phyloP scores from a whole-genome alignment of 164 flowering plant species.

The Pachysandra terminalis region DNA sequence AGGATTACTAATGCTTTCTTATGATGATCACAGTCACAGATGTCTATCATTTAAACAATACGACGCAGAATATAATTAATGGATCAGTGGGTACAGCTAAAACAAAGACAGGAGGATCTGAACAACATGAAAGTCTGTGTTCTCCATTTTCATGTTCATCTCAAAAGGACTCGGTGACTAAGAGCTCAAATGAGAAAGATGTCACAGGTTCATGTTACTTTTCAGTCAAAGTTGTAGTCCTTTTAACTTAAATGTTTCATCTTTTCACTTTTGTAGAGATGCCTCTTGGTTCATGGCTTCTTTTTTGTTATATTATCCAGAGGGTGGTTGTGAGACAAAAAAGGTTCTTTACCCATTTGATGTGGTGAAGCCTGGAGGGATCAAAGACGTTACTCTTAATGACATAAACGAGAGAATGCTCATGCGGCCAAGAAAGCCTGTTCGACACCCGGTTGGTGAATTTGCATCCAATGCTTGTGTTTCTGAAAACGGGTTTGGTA shows the following conservation, averaged over 20 bases:
- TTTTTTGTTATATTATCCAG: not conserved
- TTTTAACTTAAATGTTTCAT: not conserved
- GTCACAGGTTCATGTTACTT: conserved; percentile 1
- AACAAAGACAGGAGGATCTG: not conserved
- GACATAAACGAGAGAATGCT: conserved; percentile 38
- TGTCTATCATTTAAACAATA: conserved; percentile 5
- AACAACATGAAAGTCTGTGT: conserved; percentile 4
- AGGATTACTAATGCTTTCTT: not conserved
- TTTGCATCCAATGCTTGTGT: conserved; percentile 22
- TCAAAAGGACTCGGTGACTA: conserved; percentile 4
- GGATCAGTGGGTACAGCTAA: not conserved
- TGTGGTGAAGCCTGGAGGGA: conserved; percentile 38
- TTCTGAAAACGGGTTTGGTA: conserved; percentile 17
- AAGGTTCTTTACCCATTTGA: conserved; percentile 37
- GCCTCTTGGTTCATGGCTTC: not conserved
- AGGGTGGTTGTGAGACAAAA: not conserved
- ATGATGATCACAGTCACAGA: conserved; percentile 11
- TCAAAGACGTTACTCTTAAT: conserved; percentile 32
- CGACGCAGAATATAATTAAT: not conserved
- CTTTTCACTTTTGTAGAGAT: not conserved
- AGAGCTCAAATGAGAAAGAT: conserved; percentile 1
- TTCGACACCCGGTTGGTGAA: conserved; percentile 38
- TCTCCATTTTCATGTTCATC: conserved; percentile 10
- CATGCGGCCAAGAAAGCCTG: conserved; percentile 31
- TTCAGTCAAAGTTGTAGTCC: not conserved